Evolutionary conservation across 2,329 filamentous ascomycete species (phyloP).

Genomic region (Coleophoma cylindrospora): DNA sequence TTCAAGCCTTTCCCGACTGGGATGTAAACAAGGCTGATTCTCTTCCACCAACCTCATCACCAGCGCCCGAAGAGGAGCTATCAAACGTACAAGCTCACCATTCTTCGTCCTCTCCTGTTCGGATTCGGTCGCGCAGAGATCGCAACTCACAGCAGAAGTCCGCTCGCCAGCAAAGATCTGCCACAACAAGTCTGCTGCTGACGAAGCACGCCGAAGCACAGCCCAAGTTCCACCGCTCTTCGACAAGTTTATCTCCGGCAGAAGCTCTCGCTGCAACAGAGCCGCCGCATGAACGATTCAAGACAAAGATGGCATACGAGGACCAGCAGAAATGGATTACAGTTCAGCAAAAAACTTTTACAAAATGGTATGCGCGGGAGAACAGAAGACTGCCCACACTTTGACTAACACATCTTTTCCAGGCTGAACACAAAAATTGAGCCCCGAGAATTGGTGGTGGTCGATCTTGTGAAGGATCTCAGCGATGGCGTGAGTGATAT

Average conservation of each 20-base stretch:
- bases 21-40: conserved; percentile 13
- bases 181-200: conserved; percentile 8
- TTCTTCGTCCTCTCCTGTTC: conserved; percentile 2
- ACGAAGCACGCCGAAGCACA: conserved; percentile 5
- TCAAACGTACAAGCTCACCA: no score
- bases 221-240: conserved; percentile 12
- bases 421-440: conserved; percentile 97
- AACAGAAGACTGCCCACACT: not conserved
- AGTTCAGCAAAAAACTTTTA: conserved; percentile 98
- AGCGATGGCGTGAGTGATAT: conserved; percentile 77
- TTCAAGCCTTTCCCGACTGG: conserved; percentile 5
- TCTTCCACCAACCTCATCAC: conserved; percentile 7
- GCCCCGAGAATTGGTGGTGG: conserved; percentile 70
- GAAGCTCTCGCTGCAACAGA: conserved; percentile 24
- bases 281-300: conserved; percentile 23
- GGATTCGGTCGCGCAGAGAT: conserved; percentile 17
- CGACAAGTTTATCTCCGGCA: conserved; percentile 16
- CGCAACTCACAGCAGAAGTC: conserved; percentile 17
- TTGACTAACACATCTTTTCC: conserved; percentile 5
- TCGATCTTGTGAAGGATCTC: conserved; percentile 83
- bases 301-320: conserved; percentile 54
- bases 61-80: conserved; percentile 7
- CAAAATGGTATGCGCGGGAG: conserved; percentile 70
- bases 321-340: conserved; percentile 65
- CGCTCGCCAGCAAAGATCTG: conserved; percentile 18